These are phyloP conservation scores for Rosa hybrid DNA, from an alignment of 331 rosid species.

Conservation along the genomic window DNA sequence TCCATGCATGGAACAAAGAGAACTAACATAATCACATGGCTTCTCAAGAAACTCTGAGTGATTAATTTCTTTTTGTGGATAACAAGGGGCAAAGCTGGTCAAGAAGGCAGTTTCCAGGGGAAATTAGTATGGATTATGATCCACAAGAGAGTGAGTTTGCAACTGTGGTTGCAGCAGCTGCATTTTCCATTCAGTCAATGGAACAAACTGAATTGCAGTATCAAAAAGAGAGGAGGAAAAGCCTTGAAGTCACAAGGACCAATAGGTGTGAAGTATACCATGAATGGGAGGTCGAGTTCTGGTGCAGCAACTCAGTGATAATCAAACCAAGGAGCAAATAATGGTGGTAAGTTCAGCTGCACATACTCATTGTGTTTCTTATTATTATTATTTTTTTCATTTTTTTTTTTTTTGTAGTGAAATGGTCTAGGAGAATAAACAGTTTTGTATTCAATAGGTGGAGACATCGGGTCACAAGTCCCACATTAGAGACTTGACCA, in stretches of 20 bases:
- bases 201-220: slow-evolving; percentile 45
- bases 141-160: slow-evolving; percentile 45
- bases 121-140: slow-evolving; percentile 27
- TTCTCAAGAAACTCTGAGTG: neutral
- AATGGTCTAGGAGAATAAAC: slow-evolving; percentile 1
- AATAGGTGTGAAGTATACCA: slow-evolving; percentile 26
- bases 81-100: slow-evolving; percentile 29
- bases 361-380: neutral
- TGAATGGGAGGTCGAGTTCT: slow-evolving; percentile 23
- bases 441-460: slow-evolving; percentile 12
- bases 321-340: slow-evolving; percentile 32
- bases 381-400: too few species aligned
- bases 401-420: neutral
- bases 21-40: neutral
- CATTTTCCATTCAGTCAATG: slow-evolving; percentile 54
- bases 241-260: slow-evolving; percentile 33
- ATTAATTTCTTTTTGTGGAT: neutral
- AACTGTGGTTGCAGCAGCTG: slow-evolving; percentile 64
- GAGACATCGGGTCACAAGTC: too few species aligned
- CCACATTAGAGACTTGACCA: too few species aligned
- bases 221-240: slow-evolving; percentile 36
- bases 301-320: slow-evolving; percentile 25
- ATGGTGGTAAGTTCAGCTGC: slow-evolving; percentile 21
- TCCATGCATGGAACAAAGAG: neutral
- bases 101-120: slow-evolving; percentile 18